Conservation (phyloP, 2,329 filamentous ascomycete genomes). For the Ceratocystis colombiana region DNA sequence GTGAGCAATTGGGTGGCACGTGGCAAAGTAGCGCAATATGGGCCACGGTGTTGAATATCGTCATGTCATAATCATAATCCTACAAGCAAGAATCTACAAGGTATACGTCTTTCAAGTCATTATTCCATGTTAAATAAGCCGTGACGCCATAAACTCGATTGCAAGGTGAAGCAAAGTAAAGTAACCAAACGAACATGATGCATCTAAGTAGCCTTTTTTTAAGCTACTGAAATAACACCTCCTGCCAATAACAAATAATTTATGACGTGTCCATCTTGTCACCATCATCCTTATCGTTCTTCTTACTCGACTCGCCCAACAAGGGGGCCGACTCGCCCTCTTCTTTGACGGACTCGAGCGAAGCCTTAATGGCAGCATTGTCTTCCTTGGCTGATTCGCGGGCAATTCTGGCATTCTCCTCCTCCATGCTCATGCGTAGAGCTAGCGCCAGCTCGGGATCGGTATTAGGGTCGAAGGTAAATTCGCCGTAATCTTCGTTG, state of each 20-base stretch:
- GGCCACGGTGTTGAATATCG: conserved; percentile 3
- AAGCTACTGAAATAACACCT: background rate
- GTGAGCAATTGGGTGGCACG: background rate
- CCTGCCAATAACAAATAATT: conserved; percentile 26
- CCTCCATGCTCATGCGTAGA: conserved; percentile 93
- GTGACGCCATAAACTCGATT: conserved; percentile 19
- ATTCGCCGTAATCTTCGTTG: conserved; percentile 51
- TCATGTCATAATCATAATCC: background rate
- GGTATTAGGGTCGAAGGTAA: conserved; percentile 69
- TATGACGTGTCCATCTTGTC: conserved; percentile 91
- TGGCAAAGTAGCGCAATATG: background rate
- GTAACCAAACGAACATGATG: conserved; percentile 14
- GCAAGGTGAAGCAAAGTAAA: conserved; percentile 20
- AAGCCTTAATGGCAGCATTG: conserved; percentile 57
- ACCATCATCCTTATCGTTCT: conserved; percentile 41
- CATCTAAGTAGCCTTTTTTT: background rate
- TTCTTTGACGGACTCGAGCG: conserved; percentile 72
- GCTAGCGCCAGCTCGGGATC: conserved; percentile 93
- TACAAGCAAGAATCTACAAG: background rate
- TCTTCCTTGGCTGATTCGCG: conserved; percentile 52
- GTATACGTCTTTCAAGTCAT: background rate
- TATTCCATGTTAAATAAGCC: conserved; percentile 15
- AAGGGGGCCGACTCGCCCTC: conserved; percentile 53
- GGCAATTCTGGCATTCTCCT: conserved; percentile 83
- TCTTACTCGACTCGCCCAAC: conserved; percentile 33